A percentile compares a stretch with the other conserved stretches of the same genome.
These are phyloP conservation scores for Cryphonectria naterciae DNA, from an alignment of 2,329 filamentous ascomycete genomes.

Conservation along the genomic window DNA sequence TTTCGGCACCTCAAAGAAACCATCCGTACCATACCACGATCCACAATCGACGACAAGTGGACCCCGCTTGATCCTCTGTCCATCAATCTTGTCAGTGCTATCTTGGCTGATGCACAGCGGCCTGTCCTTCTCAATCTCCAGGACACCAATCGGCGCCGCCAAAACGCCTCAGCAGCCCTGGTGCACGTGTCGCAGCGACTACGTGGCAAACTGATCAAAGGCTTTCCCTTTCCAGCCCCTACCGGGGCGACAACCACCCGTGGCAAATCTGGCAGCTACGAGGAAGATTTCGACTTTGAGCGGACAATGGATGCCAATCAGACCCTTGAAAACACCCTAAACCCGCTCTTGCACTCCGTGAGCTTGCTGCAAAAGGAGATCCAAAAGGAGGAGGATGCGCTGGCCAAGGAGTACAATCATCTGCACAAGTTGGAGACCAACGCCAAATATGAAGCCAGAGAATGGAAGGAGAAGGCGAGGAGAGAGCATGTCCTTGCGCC, in stretches of 20 bases:
- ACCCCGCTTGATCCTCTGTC: conserved; percentile 58
- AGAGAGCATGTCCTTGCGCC: conserved; percentile 57
- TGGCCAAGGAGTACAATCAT: conserved; percentile 59
- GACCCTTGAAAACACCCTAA: conserved; percentile 61
- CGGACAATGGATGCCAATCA: conserved; percentile 63
- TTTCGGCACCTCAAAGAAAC: conserved; percentile 58
- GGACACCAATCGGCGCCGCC: conserved; percentile 50
- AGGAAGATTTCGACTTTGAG: conserved; percentile 68
- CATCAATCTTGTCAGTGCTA: conserved; percentile 56
- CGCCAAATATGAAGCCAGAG: conserved; percentile 56
- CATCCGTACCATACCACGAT: conserved; percentile 60
- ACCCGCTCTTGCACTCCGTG: conserved; percentile 65
- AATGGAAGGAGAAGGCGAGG: conserved; percentile 53
- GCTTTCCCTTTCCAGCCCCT: conserved; percentile 69
- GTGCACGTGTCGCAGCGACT: conserved; percentile 59
- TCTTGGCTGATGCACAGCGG: conserved; percentile 63
- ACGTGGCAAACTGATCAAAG: conserved; percentile 59
- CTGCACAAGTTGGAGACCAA: conserved; percentile 59
- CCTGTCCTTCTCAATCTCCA: conserved; percentile 64
- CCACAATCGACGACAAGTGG: conserved; percentile 72
- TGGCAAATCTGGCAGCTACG: conserved; percentile 49
- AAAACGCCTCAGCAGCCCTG: conserved; percentile 60
- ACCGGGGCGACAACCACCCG: conserved; percentile 29
- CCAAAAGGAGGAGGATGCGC: conserved; percentile 56
- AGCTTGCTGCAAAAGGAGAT: conserved; percentile 63